These are phyloP conservation scores for Entelexis sorbosivorans DNA, from an alignment of 1,139 yeast genomes.

Conservation along the genomic window DNA sequence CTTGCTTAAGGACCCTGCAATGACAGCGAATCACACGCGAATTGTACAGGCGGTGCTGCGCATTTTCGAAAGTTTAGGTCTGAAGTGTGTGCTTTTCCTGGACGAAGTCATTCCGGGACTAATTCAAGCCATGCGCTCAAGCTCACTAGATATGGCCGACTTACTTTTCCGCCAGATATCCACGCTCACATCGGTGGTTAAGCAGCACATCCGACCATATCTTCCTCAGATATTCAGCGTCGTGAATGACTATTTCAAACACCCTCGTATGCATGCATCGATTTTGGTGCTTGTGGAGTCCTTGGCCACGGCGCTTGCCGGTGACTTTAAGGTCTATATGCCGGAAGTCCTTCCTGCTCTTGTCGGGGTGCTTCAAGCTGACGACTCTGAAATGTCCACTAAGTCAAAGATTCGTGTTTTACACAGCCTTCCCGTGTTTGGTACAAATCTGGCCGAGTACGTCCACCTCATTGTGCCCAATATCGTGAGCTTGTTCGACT, in stretches of 20 bases:
- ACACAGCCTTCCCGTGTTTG: conserved; percentile 80
- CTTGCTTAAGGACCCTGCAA: conserved; percentile 71
- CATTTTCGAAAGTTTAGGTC: conserved; percentile 78
- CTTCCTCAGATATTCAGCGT: conserved; percentile 66
- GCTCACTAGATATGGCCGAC: conserved; percentile 73
- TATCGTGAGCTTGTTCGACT: conserved; percentile 69
- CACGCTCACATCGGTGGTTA: conserved; percentile 67
- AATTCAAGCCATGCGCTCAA: conserved; percentile 69
- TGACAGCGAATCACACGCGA: conserved; percentile 76
- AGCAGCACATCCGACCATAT: conserved; percentile 80
- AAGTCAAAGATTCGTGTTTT: conserved; percentile 58
- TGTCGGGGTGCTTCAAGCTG: conserved; percentile 68
- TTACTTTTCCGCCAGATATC: conserved; percentile 85
- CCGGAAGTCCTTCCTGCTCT: conserved; percentile 69
- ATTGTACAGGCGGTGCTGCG: conserved; percentile 87
- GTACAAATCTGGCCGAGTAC: conserved; percentile 78
- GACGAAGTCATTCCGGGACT: conserved; percentile 85
- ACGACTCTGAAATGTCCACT: conserved; percentile 43
- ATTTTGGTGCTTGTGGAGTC: conserved; percentile 75
- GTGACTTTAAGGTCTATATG: conserved; percentile 78
- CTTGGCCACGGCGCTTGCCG: conserved; percentile 74
- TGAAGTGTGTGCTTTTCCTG: conserved; percentile 76
- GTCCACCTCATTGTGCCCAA: conserved; percentile 78
- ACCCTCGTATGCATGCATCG: conserved; percentile 60
- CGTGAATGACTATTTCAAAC: conserved; percentile 62